Base-by-base conservation (phyloP, 805 yeast species). In the Barnettozyma sucrosica region DNA sequence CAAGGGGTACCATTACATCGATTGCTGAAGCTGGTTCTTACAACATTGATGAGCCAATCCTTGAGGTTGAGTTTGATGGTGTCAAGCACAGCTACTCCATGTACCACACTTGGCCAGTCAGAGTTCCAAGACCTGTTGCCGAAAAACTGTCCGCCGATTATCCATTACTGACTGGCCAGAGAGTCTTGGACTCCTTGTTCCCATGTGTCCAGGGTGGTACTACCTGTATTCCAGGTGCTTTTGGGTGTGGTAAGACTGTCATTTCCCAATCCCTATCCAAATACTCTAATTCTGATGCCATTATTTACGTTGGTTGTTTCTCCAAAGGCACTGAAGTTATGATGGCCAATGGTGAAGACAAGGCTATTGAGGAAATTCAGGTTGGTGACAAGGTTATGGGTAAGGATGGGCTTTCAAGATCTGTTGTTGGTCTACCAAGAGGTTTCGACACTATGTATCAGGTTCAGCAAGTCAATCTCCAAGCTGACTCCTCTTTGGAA, bases 121-220 rank as follows among this genome's bases (percentile, higher is more conserved):
- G 99, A 77, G 96, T 90, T 40, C 98, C 99, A 61, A 85, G 99
- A 74, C 99, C 99, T 16, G 98, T 92, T 42, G 85, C 97, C 44
- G 95, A 89, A 69, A 89, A 92, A 67, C 72, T 89, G 54, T 74
- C 95, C 51, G 98, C 99, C 38, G 93, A 92, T 70, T 80, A 85
- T 69, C 99, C 99, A 45, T 77, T 93, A 59, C 79, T 93, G 62
- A 93, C 99, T 18, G 99, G 99, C 63, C 99, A 93, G 76, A 87
- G 99, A 79, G 99, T 93, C 44, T 77, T 93, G 68, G 99, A 93
- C 71, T 84, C 99, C 26, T 79, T 93, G 55, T 93, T 93, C 79
- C 99, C 99, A 42, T 86, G 95, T 81, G 99, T 93, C 60, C 99
- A 93, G 76, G 99, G 99, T 74, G 99, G 99, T 76, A 93, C 99